Evolutionary conservation across 169 alveolate genomes (phyloP), one percentile per base, ranked within the genome.

Genomic region (Amoebophrya sp.): DNA sequence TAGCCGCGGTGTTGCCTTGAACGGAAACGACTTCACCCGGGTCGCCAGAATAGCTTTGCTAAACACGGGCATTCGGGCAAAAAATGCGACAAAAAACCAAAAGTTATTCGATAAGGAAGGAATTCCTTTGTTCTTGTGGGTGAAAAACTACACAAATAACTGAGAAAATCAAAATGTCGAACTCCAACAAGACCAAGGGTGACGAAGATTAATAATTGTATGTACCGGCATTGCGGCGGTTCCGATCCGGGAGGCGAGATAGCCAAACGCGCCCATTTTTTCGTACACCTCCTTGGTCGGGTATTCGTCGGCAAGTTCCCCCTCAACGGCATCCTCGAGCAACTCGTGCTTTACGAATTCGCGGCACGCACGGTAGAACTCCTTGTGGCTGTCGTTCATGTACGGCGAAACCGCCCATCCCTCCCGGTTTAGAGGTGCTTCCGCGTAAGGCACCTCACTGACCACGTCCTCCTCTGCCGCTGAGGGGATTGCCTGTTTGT

Each of bases 261-360:
- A 29, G 14, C 66, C 77, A 14, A 0, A 0, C 33, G 38, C 1
- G 38, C 77, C 77, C 39, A 90, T n/a, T 7, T 7, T 32, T 39
- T 41, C 41, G 89, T 39, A 47, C 53, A 39, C 14, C 92, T 90
- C 92, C 25, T 39, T 32, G 10, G 89, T 12, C 77, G 89, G 77
- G 66, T 39, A 53, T 29, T 90, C 54, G 23, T 89, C 89, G 41
- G 55, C n/a, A 3, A 7, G 40, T 32, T 83, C 90, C 29, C 53
- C 90, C 23, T 32, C 90, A 3, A 14, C 90, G 23, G 90, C 41
- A 10, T 83, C 90, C 90, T 0, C 33, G 66, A 47, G 66, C 89
- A 77, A n/a, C 3, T n/a, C 89, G 39, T 77, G 40, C 7, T n/a
- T 12, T 38, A 77, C 40, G 89, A 77, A 77, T 0, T 0, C 40